Conservation (phyloP, 2,329 filamentous ascomycete genomes). For the Microcyclospora pomicola region DNA sequence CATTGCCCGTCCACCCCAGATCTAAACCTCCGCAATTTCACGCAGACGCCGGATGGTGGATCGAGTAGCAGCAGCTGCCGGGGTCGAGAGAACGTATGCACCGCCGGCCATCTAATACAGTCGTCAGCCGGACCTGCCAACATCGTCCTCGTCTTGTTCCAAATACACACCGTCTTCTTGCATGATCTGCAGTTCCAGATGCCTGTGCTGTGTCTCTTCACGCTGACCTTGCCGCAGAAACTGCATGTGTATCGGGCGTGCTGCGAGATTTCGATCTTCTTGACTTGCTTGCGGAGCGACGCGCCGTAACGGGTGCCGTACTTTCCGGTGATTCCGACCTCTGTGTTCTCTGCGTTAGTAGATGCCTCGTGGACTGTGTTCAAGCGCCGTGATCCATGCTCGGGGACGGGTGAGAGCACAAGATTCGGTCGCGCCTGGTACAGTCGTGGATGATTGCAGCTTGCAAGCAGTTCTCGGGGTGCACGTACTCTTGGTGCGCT, state of each 20-base stretch:
- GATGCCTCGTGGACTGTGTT: no score
- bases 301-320: slow-evolving; percentile 70
- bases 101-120: slow-evolving; percentile 52
- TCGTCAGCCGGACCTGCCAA: neutral
- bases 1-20: neutral
- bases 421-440: no score
- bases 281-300: slow-evolving; percentile 98
- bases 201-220: slow-evolving; percentile 65
- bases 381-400: no score
- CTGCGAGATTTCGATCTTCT: slow-evolving; percentile 99
- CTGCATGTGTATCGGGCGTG: slow-evolving; percentile 96
- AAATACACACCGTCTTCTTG: slow-evolving; percentile 56
- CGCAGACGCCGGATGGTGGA: slow-evolving; percentile 94
- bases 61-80: slow-evolving; percentile 83
- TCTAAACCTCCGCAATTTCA: slow-evolving; percentile 86
- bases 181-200: slow-evolving; percentile 97
- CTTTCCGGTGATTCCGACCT: slow-evolving; percentile 80
- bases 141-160: neutral
- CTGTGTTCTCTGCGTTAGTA: neutral
- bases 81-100: slow-evolving; percentile 88
- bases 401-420: no score
- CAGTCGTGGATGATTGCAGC: no score
- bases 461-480: slow-evolving; percentile 10
- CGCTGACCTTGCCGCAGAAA: slow-evolving; percentile 91
- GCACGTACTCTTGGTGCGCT: slow-evolving; percentile 63